Conservation (phyloP, 352 stramenopile species). For the Globisporangium barbulae region DNA sequence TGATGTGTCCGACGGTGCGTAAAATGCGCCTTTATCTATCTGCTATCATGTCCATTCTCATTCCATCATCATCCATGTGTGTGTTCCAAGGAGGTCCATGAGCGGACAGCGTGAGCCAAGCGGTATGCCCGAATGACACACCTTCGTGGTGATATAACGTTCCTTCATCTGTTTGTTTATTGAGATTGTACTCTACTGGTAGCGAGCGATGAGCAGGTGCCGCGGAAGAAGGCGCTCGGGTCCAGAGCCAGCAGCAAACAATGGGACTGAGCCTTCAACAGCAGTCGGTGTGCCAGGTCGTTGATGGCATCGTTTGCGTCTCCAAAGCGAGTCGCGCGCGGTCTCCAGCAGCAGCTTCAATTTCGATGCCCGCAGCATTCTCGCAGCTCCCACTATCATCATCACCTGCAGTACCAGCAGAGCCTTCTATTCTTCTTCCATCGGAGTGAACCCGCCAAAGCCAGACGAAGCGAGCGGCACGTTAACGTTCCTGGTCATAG, state of each 20-base stretch:
- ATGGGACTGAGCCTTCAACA: constrained; percentile 3
- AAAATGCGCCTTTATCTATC: too few species aligned
- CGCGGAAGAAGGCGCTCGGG: not conserved
- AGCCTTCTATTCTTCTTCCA: constrained; percentile 38
- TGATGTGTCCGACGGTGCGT: constrained; percentile 28
- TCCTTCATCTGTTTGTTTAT: not conserved
- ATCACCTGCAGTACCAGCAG: not conserved
- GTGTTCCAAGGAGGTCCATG: constrained; percentile 6
- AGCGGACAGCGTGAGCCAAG: constrained; percentile 2
- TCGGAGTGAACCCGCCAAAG: constrained; percentile 29
- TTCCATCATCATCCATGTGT: not conserved
- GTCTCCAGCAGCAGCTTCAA: constrained; percentile 1
- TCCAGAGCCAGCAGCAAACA: constrained; percentile 5
- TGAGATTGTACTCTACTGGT: not conserved
- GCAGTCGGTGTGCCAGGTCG: constrained; percentile 27
- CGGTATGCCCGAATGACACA: not conserved
- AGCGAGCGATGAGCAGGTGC: constrained; percentile 4
- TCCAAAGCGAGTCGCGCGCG: constrained; percentile 23
- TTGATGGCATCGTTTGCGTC: constrained; percentile 37
- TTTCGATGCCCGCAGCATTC: not conserved
- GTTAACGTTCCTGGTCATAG: not conserved
- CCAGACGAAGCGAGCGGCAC: constrained; percentile 13
- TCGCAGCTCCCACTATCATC: too few species aligned
- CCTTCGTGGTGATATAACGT: not conserved
- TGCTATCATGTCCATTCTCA: too few species aligned